phyloP scores from a whole-genome alignment of 768 basidiomycete genomes.

The Hygrocybe punicea region DNA sequence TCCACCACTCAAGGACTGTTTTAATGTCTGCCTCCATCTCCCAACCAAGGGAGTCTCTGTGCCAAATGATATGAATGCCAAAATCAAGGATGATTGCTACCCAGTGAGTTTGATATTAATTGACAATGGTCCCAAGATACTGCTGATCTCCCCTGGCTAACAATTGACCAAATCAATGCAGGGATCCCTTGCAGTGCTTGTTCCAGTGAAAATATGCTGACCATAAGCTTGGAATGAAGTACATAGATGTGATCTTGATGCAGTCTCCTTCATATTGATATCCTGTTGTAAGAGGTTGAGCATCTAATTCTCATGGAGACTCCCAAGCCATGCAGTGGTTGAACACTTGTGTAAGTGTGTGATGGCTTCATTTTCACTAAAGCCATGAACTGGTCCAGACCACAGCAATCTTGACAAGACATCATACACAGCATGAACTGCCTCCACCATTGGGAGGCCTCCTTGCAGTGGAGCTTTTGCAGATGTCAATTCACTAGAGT shows the following conservation, averaged over 20 bases:
- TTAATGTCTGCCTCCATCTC: constrained; percentile 8
- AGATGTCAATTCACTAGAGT: neutral
- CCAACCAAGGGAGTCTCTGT: constrained; percentile 16
- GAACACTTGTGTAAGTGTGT: constrained; percentile 12
- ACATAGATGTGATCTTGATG: too few species aligned
- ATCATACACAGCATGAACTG: neutral
- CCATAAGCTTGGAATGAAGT: too few species aligned
- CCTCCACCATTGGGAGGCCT: neutral
- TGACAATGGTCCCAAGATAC: constrained; percentile 10
- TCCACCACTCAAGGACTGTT: constrained; percentile 19
- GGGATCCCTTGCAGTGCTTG: constrained; percentile 2
- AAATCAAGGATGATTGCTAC: constrained; percentile 18
- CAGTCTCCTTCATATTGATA: neutral
- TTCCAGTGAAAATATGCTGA: too few species aligned
- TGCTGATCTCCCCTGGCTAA: neutral
- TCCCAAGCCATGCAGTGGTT: constrained; percentile 19
- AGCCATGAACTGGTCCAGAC: constrained; percentile 14
- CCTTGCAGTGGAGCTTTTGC: neutral
- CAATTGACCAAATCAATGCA: neutral
- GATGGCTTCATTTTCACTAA: constrained; percentile 7
- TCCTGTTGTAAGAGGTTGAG: constrained; percentile 15
- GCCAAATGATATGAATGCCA: constrained; percentile 6
- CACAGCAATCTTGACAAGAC: constrained; percentile 11
- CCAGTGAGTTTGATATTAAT: constrained; percentile 15
- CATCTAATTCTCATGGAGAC: constrained; percentile 20